These are phyloP conservation scores for Nicotiana undulata DNA, from an alignment of 257 asterid species.

Conservation along the genomic window DNA sequence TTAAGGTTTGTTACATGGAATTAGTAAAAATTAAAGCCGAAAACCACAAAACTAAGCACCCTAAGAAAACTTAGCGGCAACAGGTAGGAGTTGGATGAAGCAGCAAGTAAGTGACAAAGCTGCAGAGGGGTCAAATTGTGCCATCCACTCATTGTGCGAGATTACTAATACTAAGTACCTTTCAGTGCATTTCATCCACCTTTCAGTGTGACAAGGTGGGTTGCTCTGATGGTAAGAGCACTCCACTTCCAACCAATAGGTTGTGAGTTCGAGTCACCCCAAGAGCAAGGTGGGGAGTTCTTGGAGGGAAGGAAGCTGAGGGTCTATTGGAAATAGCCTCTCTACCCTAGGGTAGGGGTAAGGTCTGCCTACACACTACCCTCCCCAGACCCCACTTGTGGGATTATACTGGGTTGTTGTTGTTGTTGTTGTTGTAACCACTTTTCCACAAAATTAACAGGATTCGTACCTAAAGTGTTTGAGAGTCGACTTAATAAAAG, in stretches of 20 bases:
- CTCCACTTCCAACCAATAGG: too few relatives aligned
- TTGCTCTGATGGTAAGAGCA: too few relatives aligned
- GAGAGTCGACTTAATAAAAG: neutral
- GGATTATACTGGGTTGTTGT: too few relatives aligned
- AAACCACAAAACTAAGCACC: neutral
- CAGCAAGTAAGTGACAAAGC: neutral
- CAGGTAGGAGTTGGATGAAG: neutral
- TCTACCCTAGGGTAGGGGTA: too few relatives aligned
- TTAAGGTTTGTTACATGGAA: neutral
- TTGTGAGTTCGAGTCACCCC: too few relatives aligned
- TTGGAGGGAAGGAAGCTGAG: too few relatives aligned
- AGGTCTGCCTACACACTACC: too few relatives aligned
- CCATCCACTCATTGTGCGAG: neutral
- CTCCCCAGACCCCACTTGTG: too few relatives aligned
- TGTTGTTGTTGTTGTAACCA: too few relatives aligned
- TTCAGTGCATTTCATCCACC: neutral
- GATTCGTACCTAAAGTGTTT: neutral
- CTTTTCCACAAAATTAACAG: neutral
- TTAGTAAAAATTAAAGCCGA: neutral
- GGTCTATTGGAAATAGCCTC: too few relatives aligned
- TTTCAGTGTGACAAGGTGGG: too few relatives aligned
- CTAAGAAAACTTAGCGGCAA: neutral
- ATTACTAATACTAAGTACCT: neutral
- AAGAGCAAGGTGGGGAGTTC: too few relatives aligned
- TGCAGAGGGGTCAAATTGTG: neutral